Conservation (phyloP, 495 filamentous ascomycete genomes). For the Neurospora africana region DNA sequence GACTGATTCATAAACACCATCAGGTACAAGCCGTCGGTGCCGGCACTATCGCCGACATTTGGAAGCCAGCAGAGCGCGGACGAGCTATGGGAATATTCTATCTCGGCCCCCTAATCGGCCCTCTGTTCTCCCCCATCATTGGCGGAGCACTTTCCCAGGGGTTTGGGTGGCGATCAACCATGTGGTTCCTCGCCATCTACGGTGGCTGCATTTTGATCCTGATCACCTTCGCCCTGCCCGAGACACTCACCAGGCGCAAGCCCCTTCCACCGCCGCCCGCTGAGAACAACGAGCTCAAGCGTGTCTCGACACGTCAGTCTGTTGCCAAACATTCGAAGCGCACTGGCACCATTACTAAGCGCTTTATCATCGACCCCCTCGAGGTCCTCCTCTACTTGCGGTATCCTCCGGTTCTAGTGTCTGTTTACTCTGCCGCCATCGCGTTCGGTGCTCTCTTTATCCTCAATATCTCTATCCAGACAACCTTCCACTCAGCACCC, state of each 20-base stretch:
- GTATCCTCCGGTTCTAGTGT: constrained; percentile 68
- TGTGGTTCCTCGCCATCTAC: constrained; percentile 79
- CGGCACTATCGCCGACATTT: constrained; percentile 86
- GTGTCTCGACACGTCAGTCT: constrained; percentile 54
- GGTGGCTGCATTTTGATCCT: constrained; percentile 54
- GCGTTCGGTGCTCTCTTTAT: constrained; percentile 77
- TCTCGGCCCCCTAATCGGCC: constrained; percentile 76
- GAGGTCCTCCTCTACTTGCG: constrained; percentile 67
- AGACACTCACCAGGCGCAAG: constrained; percentile 43
- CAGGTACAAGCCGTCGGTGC: constrained; percentile 82
- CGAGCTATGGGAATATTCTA: constrained; percentile 91
- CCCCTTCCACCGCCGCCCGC: neutral
- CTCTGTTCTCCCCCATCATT: constrained; percentile 75
- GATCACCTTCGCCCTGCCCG: constrained; percentile 59
- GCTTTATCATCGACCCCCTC: constrained; percentile 69
- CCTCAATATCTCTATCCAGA: constrained; percentile 75
- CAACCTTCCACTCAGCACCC: constrained; percentile 59
- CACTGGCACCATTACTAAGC: constrained; percentile 45
- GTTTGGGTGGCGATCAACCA: constrained; percentile 73
- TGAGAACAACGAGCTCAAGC: constrained; percentile 27
- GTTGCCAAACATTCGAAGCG: constrained; percentile 44
- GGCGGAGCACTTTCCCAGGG: constrained; percentile 63
- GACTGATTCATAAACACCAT: neutral
- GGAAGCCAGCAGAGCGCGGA: constrained; percentile 72
- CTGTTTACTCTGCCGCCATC: constrained; percentile 72